Evolutionary conservation across 495 filamentous ascomycete genomes (phyloP).

Genomic region (Penicillium ucsense): DNA sequence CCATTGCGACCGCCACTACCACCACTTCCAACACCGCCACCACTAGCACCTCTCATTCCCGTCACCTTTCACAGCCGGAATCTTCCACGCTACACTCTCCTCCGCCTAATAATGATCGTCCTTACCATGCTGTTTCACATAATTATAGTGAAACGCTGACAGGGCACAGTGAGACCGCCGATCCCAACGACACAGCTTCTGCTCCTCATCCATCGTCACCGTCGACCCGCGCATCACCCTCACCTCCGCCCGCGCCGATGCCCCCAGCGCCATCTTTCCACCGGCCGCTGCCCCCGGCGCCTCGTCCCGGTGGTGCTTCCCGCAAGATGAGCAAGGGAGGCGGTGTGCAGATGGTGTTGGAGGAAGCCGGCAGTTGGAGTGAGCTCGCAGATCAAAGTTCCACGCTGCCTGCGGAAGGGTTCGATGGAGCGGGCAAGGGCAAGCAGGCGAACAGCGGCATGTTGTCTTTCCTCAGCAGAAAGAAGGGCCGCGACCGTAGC

Average conservation of each 20-base stretch:
- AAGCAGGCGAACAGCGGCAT: constrained; percentile 57
- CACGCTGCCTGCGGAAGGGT: constrained; percentile 61
- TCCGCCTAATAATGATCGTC: constrained; percentile 19
- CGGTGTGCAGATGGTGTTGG: constrained; percentile 83
- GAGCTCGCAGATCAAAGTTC: constrained; percentile 74
- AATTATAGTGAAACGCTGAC: constrained; percentile 13
- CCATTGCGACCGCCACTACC: constrained; percentile 16
- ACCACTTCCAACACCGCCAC: constrained; percentile 15
- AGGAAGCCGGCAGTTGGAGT: constrained; percentile 81
- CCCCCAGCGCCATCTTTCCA: constrained; percentile 27
- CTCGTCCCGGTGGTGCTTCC: constrained; percentile 25
- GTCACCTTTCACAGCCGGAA: constrained; percentile 33
- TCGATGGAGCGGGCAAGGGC: constrained; percentile 38
- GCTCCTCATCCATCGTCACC: constrained; percentile 17
- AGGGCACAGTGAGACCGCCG: constrained; percentile 20
- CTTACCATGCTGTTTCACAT: constrained; percentile 12
- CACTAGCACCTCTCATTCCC: constrained; percentile 21
- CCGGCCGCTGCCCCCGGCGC: constrained; percentile 23
- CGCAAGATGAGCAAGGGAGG: constrained; percentile 67
- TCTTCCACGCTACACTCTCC: constrained; percentile 17
- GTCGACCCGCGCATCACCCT: constrained; percentile 12
- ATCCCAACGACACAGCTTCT: constrained; percentile 19
- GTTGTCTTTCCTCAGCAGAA: constrained; percentile 78
- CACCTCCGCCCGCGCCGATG: constrained; percentile 25
- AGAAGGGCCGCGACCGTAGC: constrained; percentile 82